Percentiles rank a stretch among this genome's conserved stretches.
Conservation (phyloP, 345 rosid species). For the Aquilaria yunnanensis region DNA sequence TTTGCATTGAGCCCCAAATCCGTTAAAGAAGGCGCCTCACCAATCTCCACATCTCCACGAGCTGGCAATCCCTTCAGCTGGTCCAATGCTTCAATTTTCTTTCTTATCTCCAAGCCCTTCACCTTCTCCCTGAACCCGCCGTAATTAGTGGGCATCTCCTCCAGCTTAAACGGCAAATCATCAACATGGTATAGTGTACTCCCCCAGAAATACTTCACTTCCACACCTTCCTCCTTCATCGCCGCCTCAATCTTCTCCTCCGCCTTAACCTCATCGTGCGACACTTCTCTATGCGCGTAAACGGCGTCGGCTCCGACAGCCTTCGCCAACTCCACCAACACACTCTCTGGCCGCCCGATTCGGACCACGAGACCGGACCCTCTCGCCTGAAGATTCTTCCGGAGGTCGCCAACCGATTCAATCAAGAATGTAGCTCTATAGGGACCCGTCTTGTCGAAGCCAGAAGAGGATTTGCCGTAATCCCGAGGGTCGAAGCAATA, state of each 20-base stretch:
- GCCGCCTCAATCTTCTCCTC: conserved; percentile 84
- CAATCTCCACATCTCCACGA: conserved; percentile 88
- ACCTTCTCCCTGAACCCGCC: conserved; percentile 78
- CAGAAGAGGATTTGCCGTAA: conserved; percentile 82
- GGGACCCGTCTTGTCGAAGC: conserved; percentile 88
- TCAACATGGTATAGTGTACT: conserved; percentile 88
- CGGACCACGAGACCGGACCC: conserved; percentile 94
- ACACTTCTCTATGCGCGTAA: conserved; percentile 84
- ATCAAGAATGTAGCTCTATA: conserved; percentile 79
- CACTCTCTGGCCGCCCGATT: conserved; percentile 76
- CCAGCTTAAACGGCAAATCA: conserved; percentile 86
- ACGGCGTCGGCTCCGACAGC: conserved; percentile 91
- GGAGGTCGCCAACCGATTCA: conserved; percentile 86
- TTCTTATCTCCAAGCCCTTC: conserved; percentile 75
- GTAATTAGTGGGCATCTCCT: conserved; percentile 76
- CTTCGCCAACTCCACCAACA: conserved; percentile 72
- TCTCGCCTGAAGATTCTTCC: conserved; percentile 79
- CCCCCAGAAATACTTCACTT: conserved; percentile 94
- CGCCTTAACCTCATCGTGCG: conserved; percentile 75
- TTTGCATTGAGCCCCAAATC: conserved; percentile 74
- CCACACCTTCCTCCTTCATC: conserved; percentile 87
- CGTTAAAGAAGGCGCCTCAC: conserved; percentile 79
- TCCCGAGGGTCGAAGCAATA: conserved; percentile 97
- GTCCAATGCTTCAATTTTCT: conserved; percentile 73
- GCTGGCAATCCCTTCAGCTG: conserved; percentile 84